phyloP scores from a whole-genome alignment of 2,329 filamentous ascomycete genomes.

The Uncinocarpus reesii region DNA sequence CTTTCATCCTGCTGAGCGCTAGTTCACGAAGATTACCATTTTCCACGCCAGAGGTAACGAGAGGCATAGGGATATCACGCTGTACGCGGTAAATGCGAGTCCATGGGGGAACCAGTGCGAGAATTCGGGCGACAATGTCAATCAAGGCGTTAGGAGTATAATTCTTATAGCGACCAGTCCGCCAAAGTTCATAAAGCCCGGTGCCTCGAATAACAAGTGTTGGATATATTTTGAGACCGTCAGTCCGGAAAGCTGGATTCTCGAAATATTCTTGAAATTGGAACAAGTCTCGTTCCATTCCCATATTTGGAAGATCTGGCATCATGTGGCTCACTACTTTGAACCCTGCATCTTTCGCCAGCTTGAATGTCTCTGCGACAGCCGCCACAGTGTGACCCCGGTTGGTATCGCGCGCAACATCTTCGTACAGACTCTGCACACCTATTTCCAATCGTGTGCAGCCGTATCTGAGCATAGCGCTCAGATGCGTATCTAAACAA shows the following conservation, averaged over 20 bases:
- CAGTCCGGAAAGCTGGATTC: slow-evolving; percentile 88
- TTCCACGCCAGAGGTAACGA: slow-evolving; percentile 96
- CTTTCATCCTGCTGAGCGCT: slow-evolving; percentile 94
- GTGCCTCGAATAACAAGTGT: slow-evolving; percentile 95
- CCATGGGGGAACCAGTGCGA: slow-evolving; percentile 92
- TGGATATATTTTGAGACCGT: slow-evolving; percentile 95
- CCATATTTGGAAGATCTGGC: slow-evolving; percentile 95
- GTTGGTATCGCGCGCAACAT: slow-evolving; percentile 96
- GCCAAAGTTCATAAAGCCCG: slow-evolving; percentile 92
- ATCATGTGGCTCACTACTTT: slow-evolving; percentile 99
- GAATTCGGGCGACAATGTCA: slow-evolving; percentile 89
- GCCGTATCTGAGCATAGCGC: slow-evolving; percentile 93
- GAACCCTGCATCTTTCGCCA: slow-evolving; percentile 97
- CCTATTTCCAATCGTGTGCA: slow-evolving; percentile 91
- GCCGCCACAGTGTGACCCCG: slow-evolving; percentile 90
- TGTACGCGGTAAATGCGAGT: slow-evolving; percentile 97
- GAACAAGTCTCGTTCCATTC: slow-evolving; percentile 93
- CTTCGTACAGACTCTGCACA: slow-evolving; percentile 93
- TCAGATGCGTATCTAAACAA: slow-evolving; percentile 88
- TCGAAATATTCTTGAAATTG: slow-evolving; percentile 98
- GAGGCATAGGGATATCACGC: slow-evolving; percentile 97
- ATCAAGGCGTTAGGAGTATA: slow-evolving; percentile 96
- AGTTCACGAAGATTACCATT: slow-evolving; percentile 93
- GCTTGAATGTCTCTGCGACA: slow-evolving; percentile 89
- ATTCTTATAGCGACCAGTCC: slow-evolving; percentile 93